Evolutionary conservation across 1,139 yeast genomes (phyloP).

Genomic region (Yamadazyma triangularis): DNA sequence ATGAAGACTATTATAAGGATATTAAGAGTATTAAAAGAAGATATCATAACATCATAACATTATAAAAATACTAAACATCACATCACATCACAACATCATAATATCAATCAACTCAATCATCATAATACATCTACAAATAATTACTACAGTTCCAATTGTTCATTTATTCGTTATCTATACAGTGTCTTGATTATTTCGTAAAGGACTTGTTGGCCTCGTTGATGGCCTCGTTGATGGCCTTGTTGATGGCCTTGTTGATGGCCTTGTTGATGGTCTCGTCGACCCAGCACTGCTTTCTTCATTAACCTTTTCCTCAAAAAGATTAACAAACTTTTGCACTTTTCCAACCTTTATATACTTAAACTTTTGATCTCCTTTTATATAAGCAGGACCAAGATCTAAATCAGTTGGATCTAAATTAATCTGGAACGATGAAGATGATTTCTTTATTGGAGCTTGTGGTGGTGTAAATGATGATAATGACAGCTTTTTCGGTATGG

Average conservation of each 20-base stretch:
- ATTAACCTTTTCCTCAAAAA: constrained; percentile 39
- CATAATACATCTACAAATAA: no score
- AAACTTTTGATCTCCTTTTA: constrained; percentile 42
- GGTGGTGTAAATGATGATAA: constrained; percentile 6
- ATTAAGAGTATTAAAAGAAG: no score
- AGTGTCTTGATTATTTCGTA: no score
- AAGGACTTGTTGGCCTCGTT: constrained; percentile 4
- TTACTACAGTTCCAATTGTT: no score
- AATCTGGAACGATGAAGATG: constrained; percentile 9
- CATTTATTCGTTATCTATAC: no score
- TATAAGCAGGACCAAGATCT: constrained; percentile 31
- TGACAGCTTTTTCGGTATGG: constrained; percentile 9
- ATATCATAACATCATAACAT: no score
- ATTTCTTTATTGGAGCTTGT: constrained; percentile 7
- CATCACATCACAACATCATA: no score
- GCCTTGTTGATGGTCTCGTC: constrained; percentile 4
- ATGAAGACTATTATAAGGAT: no score
- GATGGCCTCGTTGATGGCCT: constrained; percentile 2
- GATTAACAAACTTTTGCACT: constrained; percentile 43
- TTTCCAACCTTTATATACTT: constrained; percentile 46
- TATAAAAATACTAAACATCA: no score
- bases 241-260: constrained; percentile 6
- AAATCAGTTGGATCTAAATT: constrained; percentile 15
- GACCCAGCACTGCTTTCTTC: constrained; percentile 9
- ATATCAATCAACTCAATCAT: no score